Evolutionary conservation across 2,329 filamentous ascomycete genomes (phyloP).

Genomic region (Trichoderma sp.): DNA sequence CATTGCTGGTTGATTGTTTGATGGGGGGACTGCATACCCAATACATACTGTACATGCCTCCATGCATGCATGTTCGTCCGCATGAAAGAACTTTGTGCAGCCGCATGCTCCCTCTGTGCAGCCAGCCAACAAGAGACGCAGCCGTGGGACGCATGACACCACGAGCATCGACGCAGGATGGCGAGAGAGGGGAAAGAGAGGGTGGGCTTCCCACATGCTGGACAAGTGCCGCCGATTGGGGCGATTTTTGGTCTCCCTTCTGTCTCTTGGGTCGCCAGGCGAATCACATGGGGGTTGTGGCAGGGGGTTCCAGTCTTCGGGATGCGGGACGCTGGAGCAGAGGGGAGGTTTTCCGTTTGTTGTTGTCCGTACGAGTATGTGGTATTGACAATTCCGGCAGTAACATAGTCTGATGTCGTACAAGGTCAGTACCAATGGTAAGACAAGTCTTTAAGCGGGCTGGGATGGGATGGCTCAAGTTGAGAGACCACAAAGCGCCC

Average conservation of each 20-base stretch:
- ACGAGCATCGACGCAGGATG: slow-evolving; percentile 11
- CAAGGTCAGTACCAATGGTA: too few species aligned
- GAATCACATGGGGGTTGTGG: background rate
- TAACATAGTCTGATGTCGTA: background rate
- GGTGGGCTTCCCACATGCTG: slow-evolving; percentile 29
- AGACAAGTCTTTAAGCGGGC: too few species aligned
- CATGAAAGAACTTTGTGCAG: background rate
- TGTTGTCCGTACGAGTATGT: too few species aligned
- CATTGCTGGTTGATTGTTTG: slow-evolving; percentile 10
- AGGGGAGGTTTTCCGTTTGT: too few species aligned
- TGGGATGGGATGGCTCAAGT: background rate
- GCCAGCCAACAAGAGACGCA: slow-evolving; percentile 17
- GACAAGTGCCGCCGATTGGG: slow-evolving; percentile 26
- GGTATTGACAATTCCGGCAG: background rate
- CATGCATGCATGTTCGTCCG: background rate
- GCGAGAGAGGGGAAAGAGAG: slow-evolving; percentile 1
- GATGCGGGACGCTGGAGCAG: background rate
- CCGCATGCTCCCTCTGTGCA: background rate
- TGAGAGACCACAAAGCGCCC: background rate
- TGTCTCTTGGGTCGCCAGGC: background rate
- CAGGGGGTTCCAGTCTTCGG: background rate
- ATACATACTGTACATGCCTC: too few species aligned
- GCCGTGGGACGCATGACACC: slow-evolving; percentile 32
- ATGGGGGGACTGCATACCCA: background rate
- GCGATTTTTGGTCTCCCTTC: background rate